Evolutionary conservation across 441 rosid genomes (phyloP), one percentile per base, ranked within the genome.

Genomic region (Sinapis alba): DNA sequence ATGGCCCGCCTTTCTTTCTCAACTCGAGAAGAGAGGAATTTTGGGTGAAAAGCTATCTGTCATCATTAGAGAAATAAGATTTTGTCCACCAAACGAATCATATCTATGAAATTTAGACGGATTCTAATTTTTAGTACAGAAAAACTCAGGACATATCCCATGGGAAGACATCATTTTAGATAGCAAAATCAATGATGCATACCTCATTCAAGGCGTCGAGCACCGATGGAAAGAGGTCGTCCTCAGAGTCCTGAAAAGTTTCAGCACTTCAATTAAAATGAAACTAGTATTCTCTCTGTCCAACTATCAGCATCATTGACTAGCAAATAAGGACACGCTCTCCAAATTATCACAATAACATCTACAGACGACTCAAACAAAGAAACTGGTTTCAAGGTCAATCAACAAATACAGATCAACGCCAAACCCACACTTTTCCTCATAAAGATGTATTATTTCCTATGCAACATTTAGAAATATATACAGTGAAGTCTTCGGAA

Each of bases 1-100:
- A 96, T 96, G 73, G 99, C 99, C 18, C 98, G 92, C 38, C 98
- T 87, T 83, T 96, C 99, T 85, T 96, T 96, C 82, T 96, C 99
- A 74, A 96, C 94, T 80, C 98, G 86, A 73, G 98, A 90, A 72
- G 97, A 85, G 69, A 96, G 97, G 83, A 96, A 96, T 75, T 89
- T 89, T 23, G 98, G 99, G 75, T 90, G 90, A 81, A 96, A 96
- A 65, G 99, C 98, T 60, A 94, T 96, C 98, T 96, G 91, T 69
- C 73, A 64, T 63, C 54, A 78, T 64, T 21, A 67, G 72, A 76
- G 28, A 80, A 50, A 58, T 67, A 16, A 76, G 62, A 30, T 30
- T 41, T 11, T 38, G 23, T 53, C 63, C 47, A 21, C 51, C 62
- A 45, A 68, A 62, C 34, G 15, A 69, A 65, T 58, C 30, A 76